phyloP scores from a whole-genome alignment of 441 rosid genomes.

The Brassica balearica region DNA sequence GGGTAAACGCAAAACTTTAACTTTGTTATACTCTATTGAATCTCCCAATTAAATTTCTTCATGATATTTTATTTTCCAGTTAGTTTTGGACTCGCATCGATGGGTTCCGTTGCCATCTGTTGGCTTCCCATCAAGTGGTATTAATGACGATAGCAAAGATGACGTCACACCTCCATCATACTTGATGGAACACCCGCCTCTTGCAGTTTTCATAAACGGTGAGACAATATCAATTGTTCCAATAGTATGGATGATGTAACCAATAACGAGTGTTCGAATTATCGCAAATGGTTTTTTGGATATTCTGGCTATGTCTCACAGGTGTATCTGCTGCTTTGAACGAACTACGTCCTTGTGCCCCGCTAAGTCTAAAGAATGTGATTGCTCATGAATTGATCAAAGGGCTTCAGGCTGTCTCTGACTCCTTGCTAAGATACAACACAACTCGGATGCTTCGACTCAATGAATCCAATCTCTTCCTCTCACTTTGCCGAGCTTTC shows the following conservation, averaged over 20 bases:
- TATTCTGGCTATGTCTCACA: slow-evolving; percentile 42
- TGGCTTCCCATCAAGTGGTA: slow-evolving; percentile 72
- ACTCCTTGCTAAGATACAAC: slow-evolving; percentile 81
- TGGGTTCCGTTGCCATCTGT: slow-evolving; percentile 95
- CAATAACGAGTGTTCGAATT: not conserved
- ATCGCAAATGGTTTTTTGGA: not conserved
- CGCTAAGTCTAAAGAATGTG: slow-evolving; percentile 73
- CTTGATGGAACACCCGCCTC: slow-evolving; percentile 98
- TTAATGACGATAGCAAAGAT: slow-evolving; percentile 72
- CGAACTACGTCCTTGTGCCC: slow-evolving; percentile 92
- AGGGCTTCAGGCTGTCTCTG: slow-evolving; percentile 85
- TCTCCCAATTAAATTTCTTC: slow-evolving; percentile 23
- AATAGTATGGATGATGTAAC: not conserved
- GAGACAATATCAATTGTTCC: slow-evolving; percentile 25
- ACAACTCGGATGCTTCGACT: slow-evolving; percentile 91
- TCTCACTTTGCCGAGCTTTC: slow-evolving; percentile 86
- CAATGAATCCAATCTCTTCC: slow-evolving; percentile 85
- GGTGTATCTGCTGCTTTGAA: slow-evolving; percentile 96
- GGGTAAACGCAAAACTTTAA: slow-evolving; percentile 20
- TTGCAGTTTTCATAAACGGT: slow-evolving; percentile 95
- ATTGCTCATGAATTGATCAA: slow-evolving; percentile 80
- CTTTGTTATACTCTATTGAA: slow-evolving; percentile 14
- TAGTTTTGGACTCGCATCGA: slow-evolving; percentile 96
- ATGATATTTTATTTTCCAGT: slow-evolving; percentile 56
- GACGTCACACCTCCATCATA: slow-evolving; percentile 92